Percentiles rank a stretch among this genome's conserved stretches.
Conservation (phyloP, 1,139 yeast genomes). For the Candida neerlandica region DNA sequence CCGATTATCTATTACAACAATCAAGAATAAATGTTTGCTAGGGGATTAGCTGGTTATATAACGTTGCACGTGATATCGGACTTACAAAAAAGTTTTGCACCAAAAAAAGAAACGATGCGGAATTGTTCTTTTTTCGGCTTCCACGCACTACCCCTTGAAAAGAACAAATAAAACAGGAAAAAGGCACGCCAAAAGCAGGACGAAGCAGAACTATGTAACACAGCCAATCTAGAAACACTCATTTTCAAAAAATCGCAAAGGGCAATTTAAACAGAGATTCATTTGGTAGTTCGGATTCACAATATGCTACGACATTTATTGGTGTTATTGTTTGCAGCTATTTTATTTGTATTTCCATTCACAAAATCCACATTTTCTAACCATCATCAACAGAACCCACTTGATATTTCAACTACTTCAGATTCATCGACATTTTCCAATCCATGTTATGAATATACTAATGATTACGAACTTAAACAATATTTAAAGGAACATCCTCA, state of each 20-base stretch:
- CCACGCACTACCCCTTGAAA: neutral
- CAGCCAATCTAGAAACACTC: neutral
- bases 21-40: no score
- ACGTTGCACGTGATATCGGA: no score
- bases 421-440: no score
- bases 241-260: neutral
- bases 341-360: constrained; percentile 3
- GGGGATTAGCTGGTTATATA: no score
- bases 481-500: neutral
- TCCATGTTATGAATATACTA: constrained; percentile 1
- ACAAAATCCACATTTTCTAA: neutral
- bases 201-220: no score
- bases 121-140: no score
- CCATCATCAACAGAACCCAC: no score
- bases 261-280: neutral
- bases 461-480: constrained; percentile 6
- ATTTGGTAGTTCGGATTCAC: no score
- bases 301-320: constrained; percentile 5
- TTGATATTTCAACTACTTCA: no score
- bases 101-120: no score
- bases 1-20: no score
- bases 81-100: no score
- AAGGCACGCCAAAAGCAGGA: neutral
- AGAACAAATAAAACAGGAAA: neutral
- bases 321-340: neutral